These are phyloP conservation scores for Trichophaea hybrida DNA, from an alignment of 2,329 filamentous ascomycete genomes.

Conservation along the genomic window DNA sequence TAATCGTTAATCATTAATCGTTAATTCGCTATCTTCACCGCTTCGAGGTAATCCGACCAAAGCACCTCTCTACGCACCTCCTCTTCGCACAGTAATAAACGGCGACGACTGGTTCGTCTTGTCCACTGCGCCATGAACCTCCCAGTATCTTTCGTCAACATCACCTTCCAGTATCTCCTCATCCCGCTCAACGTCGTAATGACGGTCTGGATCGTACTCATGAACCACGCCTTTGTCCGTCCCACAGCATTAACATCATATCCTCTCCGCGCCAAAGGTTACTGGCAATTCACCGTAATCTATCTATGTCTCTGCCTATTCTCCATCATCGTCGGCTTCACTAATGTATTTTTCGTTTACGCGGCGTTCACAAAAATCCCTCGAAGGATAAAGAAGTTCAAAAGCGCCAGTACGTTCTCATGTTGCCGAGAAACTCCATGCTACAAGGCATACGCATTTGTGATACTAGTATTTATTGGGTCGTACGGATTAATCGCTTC, in stretches of 20 bases:
- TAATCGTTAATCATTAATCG: neutral
- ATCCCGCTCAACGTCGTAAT: conserved; percentile 9
- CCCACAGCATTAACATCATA: conserved; percentile 9
- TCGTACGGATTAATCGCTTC: conserved; percentile 7
- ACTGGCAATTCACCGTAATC: conserved; percentile 4
- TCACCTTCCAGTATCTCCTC: conserved; percentile 7
- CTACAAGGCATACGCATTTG: neutral
- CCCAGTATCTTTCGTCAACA: neutral
- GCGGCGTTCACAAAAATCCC: neutral
- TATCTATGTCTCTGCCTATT: conserved; percentile 5
- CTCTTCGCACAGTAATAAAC: no score
- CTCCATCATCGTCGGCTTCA: conserved; percentile 4
- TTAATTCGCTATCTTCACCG: neutral
- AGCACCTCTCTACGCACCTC: neutral
- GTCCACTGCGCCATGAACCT: neutral
- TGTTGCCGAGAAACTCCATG: neutral
- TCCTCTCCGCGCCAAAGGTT: conserved; percentile 7
- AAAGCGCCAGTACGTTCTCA: neutral
- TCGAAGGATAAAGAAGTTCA: neutral
- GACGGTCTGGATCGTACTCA: conserved; percentile 9
- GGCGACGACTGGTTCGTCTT: no score
- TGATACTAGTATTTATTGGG: conserved; percentile 4
- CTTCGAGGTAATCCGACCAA: neutral
- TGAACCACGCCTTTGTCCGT: conserved; percentile 16
- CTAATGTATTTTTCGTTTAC: conserved; percentile 9